Evolutionary conservation across 1,284 basidiomycete species (phyloP).

Genomic region (Sanghuangporus weigelae): DNA sequence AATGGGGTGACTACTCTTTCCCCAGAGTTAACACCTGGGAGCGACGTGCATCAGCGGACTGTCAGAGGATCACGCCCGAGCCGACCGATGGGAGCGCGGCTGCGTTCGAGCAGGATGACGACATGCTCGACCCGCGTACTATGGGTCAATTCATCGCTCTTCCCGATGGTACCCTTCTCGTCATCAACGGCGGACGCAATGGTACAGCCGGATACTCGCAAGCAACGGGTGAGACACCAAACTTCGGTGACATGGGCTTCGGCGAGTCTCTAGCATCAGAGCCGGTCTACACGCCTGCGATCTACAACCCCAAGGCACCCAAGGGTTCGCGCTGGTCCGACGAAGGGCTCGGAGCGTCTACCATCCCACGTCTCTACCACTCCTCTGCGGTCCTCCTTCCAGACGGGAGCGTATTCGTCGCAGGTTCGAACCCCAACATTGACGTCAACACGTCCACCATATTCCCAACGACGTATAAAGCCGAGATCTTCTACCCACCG

Average conservation of each 20-base stretch:
- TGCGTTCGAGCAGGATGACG: conserved; percentile 63
- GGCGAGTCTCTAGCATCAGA: conserved; percentile 61
- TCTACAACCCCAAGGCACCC: conserved; percentile 69
- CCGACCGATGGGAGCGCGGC: conserved; percentile 55
- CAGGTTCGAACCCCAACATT: conserved; percentile 91
- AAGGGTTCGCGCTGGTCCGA: conserved; percentile 70
- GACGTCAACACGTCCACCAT: conserved; percentile 67
- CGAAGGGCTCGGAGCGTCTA: conserved; percentile 53
- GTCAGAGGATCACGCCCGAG: conserved; percentile 77
- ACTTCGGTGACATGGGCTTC: conserved; percentile 48
- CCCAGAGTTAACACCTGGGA: conserved; percentile 63
- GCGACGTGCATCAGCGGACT: conserved; percentile 57
- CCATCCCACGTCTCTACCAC: conserved; percentile 80
- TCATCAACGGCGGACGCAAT: conserved; percentile 75
- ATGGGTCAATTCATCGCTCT: conserved; percentile 88
- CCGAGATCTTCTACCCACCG: conserved; percentile 84
- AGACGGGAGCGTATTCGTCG: conserved; percentile 82
- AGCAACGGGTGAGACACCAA: conserved; percentile 43
- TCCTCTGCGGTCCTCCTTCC: conserved; percentile 86
- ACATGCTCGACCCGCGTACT: conserved; percentile 65
- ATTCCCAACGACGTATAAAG: conserved; percentile 83
- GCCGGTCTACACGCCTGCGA: conserved; percentile 64
- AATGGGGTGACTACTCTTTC: conserved; percentile 69
- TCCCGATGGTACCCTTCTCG: conserved; percentile 68
- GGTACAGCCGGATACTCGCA: conserved; percentile 71